Conservation (phyloP, 2,329 filamentous ascomycete genomes). For the Exophiala aquamarina region DNA sequence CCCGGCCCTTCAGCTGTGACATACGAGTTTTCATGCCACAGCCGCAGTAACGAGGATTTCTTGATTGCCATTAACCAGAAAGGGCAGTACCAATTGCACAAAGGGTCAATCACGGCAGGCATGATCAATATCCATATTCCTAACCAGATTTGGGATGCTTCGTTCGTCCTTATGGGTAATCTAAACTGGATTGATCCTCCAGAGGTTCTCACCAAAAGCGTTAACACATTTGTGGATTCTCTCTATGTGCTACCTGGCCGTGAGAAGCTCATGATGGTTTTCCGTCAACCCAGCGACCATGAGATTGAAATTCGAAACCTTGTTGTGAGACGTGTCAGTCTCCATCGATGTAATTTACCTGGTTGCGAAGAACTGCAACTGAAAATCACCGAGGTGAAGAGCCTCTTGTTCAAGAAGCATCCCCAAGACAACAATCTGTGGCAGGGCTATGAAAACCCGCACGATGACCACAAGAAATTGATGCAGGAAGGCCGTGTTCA, state of each 20-base stretch:
- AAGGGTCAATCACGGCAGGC: conserved; percentile 32
- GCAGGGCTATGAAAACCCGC: conserved; percentile 30
- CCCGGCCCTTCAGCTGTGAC: conserved; percentile 22
- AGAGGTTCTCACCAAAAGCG: conserved; percentile 31
- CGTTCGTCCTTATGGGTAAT: conserved; percentile 32
- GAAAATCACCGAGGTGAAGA: conserved; percentile 41
- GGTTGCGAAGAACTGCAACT: conserved; percentile 17
- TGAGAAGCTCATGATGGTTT: conserved; percentile 31
- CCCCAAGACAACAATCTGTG: conserved; percentile 28
- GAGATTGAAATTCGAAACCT: conserved; percentile 22
- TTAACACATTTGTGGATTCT: conserved; percentile 34
- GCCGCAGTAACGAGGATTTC: conserved; percentile 31
- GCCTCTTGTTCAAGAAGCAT: conserved; percentile 31
- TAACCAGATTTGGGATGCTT: conserved; percentile 40
- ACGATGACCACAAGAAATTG: conserved; percentile 32
- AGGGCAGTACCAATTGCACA: conserved; percentile 32
- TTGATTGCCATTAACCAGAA: conserved; percentile 36
- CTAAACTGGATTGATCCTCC: conserved; percentile 27
- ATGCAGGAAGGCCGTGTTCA: conserved; percentile 35
- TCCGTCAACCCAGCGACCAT: conserved; percentile 27
- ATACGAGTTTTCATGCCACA: conserved; percentile 43
- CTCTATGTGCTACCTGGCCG: conserved; percentile 35
- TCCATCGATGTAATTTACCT: conserved; percentile 31
- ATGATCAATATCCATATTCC: conserved; percentile 42
- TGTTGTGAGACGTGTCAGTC: conserved; percentile 13